Base-by-base conservation (phyloP, 208 protist species). In the Acanthamoeba comandoni region DNA sequence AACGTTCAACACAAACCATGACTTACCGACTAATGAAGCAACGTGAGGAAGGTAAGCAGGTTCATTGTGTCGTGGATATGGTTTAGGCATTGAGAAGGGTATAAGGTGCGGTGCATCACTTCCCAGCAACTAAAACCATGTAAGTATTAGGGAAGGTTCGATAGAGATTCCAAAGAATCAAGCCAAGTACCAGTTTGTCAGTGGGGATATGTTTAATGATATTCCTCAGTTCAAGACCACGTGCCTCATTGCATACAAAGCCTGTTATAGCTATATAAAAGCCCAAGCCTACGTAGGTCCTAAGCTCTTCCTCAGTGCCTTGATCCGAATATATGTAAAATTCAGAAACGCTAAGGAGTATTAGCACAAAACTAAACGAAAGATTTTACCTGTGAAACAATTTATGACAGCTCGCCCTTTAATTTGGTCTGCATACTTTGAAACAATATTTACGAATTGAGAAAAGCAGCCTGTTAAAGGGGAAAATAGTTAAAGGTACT, bases 1-100 rank as follows among this genome's bases (percentile, higher is more conserved):
- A n/a, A n/a, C n/a, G n/a, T n/a, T n/a, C n/a, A n/a, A n/a, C n/a
- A n/a, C n/a, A n/a, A n/a, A n/a, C n/a, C n/a, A n/a, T n/a, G n/a
- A n/a, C n/a, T n/a, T 29, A 65, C 75, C 26, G 29, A 22, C 29
- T 77, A 17, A 77, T 7, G 24, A 77, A 49, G 24, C 35, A 43
- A 85, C 75, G 53, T 85, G 75, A 11, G 75, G 75, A 13, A 85
- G 75, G 53, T 64, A 85, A 39, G 75, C 75, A 22, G 75, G 75
- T 19, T 85, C 75, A 55, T 85, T 85, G 51, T 85, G 24, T 29
- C 53, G 4, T 13, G 75, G 75, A 31, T 85, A 85, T 15, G 75
- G 75, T 39, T 85, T 85, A 55, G 75, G 75, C 75, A 85, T 85
- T 31, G 75, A 65, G 75, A 85, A 85, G 52, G 75, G 75, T n/a